These are phyloP conservation scores for Cryptococcus floricola DNA, from an alignment of 1,284 basidiomycete genomes.

Conservation along the genomic window DNA sequence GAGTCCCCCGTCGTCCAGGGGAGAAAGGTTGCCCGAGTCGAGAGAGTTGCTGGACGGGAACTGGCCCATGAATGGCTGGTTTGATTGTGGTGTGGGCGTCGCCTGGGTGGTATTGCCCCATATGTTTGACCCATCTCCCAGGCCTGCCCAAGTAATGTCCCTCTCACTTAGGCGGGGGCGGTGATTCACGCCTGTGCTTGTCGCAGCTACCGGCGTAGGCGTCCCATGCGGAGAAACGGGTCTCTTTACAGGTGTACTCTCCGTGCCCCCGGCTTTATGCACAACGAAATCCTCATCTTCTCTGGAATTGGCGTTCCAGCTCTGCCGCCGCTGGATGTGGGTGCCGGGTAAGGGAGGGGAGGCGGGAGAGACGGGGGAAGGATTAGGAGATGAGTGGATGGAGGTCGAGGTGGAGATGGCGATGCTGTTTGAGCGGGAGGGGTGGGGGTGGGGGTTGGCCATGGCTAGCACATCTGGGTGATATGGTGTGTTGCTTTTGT, in stretches of 20 bases:
- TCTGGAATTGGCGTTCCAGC: conserved; percentile 28
- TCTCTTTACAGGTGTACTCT: background rate
- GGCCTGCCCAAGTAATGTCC: conserved; percentile 10
- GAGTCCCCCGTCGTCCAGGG: background rate
- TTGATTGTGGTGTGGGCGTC: background rate
- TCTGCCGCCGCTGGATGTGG: conserved; percentile 25
- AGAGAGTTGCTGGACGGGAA: background rate
- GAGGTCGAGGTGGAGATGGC: conserved; percentile 28
- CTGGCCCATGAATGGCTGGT: background rate
- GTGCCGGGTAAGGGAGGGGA: conserved; percentile 14
- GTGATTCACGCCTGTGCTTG: conserved; percentile 10
- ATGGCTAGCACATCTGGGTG: background rate
- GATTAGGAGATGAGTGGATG: conserved; percentile 13
- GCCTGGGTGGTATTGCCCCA: conserved; percentile 3
- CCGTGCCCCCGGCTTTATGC: background rate
- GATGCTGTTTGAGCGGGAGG: conserved; percentile 9
- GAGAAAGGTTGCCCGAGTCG: background rate
- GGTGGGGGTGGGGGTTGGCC: background rate
- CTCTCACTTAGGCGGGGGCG: conserved; percentile 8
- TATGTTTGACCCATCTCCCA: conserved; percentile 1
- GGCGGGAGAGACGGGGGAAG: conserved; percentile 27
- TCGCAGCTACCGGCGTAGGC: conserved; percentile 29
- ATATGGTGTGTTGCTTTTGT: background rate
- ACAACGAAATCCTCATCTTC: background rate
- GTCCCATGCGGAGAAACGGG: background rate